Base-by-base conservation (phyloP, 2,329 filamentous ascomycete species). In the Cercospora berteroae region DNA sequence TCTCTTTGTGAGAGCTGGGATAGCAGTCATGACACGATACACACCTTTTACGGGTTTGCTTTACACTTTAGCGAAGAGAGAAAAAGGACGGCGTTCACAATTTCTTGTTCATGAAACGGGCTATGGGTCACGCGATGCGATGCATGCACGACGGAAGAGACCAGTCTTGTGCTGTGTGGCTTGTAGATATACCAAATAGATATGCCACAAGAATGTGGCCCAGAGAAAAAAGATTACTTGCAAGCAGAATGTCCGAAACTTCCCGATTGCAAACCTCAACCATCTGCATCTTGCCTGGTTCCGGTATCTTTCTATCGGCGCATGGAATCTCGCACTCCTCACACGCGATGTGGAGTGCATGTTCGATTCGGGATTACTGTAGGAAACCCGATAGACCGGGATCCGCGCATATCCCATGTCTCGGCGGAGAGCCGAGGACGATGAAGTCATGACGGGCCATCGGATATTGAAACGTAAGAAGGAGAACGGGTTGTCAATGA, bases 1-100 rank as follows among this genome's bases (percentile, higher is more conserved):
- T 97, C 76, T 65, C 66, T 20, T 13, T 64, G 33, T 64, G 48
- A 44, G 48, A 55, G 48, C 55, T 16, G 55, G 27, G 16, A 58
- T 20, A 18, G 23, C 48, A 18, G 4, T 58, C 18, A 58, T 58
- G 55, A 57, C 27, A 56, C n/a, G 48, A 42, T 29, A n/a, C 25
- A 20, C 42, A 48, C 39, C 42, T 18, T 18, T 50, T 61, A 29
- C 27, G n/a, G 8, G 25, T 23, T 60, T 62, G 60, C 60, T 62
- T 62, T 36, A 33, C 36, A 50, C 50, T 31, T 62, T 62, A 62
- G 60, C 60, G 60, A 52, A 44, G 60, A 50, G 39, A 58, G 55
- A 58, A 31, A 36, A 58, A 33, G 55, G 55, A 7, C 29, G 55
- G 55, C 55, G 55, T 58, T 58, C 23, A 27, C 48, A 25, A 55